These are phyloP conservation scores for Stentor coeruleus DNA, from an alignment of 73 alveolate genomes.

Conservation along the genomic window DNA sequence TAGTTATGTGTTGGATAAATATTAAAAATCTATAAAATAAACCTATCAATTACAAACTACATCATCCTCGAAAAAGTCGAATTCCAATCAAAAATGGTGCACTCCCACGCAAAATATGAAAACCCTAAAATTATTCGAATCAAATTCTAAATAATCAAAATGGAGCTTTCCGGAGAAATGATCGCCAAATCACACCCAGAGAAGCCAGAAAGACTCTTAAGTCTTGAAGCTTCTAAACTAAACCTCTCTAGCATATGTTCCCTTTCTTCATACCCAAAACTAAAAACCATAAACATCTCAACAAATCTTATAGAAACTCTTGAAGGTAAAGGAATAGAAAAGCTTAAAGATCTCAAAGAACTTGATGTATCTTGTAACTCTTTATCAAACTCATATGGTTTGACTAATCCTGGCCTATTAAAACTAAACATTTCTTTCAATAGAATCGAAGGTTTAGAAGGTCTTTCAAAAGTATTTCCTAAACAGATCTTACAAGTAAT, in stretches of 20 bases:
- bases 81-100: too few species aligned
- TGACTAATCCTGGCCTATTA: neutral
- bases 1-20: too few species aligned
- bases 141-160: too few species aligned
- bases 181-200: neutral
- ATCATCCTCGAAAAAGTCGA: too few species aligned
- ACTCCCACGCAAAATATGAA: too few species aligned
- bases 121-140: too few species aligned
- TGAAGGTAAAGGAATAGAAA: neutral
- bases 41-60: too few species aligned
- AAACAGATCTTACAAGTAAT: neutral
- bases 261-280: neutral
- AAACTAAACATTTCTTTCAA: neutral
- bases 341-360: conserved; percentile 13
- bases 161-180: neutral
- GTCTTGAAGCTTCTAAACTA: neutral
- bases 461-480: neutral
- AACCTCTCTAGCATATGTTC: neutral
- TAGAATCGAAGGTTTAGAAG: neutral
- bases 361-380: conserved; percentile 16
- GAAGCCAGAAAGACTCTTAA: conserved; percentile 11
- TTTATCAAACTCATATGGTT: neutral
- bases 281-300: neutral
- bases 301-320: conserved; percentile 8
- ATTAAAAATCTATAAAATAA: too few species aligned